phyloP scores from a whole-genome alignment of 192 early-diverging fungal genomes.

The Coemansia sp. region DNA sequence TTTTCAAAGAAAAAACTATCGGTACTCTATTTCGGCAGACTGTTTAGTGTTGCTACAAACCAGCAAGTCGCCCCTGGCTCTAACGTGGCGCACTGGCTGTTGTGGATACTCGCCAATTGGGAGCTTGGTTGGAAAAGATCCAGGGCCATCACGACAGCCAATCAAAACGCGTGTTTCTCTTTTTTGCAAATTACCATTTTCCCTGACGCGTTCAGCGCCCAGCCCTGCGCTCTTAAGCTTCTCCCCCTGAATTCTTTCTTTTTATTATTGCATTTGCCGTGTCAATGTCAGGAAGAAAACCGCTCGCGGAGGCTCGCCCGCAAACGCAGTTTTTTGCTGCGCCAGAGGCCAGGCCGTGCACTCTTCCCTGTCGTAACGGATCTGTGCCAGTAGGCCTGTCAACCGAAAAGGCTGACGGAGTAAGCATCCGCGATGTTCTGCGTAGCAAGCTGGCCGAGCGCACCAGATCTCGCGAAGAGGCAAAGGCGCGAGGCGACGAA shows the following conservation, averaged over 20 bases:
- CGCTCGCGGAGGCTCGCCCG: slow-evolving; percentile 22
- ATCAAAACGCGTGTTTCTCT: no score
- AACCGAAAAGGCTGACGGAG: slow-evolving; percentile 9
- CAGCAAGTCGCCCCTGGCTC: no score
- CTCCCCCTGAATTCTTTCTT: neutral
- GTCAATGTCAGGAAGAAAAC: slow-evolving; percentile 41
- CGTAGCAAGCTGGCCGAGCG: slow-evolving; percentile 36
- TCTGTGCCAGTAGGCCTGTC: neutral
- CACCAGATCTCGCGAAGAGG: slow-evolving; percentile 21
- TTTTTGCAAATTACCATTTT: neutral
- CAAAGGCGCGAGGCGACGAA: slow-evolving; percentile 37
- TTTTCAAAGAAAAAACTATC: no score
- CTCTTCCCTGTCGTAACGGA: neutral
- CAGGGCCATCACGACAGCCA: no score
- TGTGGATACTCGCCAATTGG: no score
- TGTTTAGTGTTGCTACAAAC: no score
- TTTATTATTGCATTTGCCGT: neutral
- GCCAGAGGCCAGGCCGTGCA: slow-evolving; percentile 5
- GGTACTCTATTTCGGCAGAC: no score
- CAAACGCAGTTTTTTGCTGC: slow-evolving; percentile 51
- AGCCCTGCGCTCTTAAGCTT: no score
- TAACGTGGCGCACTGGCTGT: no score
- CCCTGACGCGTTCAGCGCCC: neutral
- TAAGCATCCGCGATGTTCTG: slow-evolving; percentile 48
- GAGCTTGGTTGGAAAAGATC: no score